Conservation (phyloP, 2,329 filamentous ascomycete genomes). For the Hypoxylon sp. region DNA sequence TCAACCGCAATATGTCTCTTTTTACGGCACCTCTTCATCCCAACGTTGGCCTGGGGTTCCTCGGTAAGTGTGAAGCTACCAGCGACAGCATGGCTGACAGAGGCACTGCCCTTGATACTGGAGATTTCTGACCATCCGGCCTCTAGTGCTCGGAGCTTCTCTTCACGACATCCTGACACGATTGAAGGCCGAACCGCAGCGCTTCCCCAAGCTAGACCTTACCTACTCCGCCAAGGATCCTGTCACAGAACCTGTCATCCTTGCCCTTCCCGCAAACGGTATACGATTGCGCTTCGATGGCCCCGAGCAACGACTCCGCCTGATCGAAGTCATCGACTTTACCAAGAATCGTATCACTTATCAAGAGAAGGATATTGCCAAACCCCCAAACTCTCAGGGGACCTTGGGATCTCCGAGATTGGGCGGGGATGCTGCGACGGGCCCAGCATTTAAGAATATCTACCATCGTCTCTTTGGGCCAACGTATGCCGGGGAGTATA, state of each 20-base stretch:
- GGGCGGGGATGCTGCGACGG: slow-evolving; percentile 59
- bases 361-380: slow-evolving; percentile 75
- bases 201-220: slow-evolving; percentile 86
- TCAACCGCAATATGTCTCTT: slow-evolving; percentile 50
- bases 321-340: slow-evolving; percentile 94
- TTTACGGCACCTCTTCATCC: slow-evolving; percentile 55
- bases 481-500: slow-evolving; percentile 93
- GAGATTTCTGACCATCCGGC: slow-evolving; percentile 30
- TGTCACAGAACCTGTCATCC: slow-evolving; percentile 79
- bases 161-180: slow-evolving; percentile 90
- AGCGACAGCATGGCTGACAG: neutral
- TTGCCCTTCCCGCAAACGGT: slow-evolving; percentile 87
- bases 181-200: slow-evolving; percentile 87
- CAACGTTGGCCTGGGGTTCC: slow-evolving; percentile 53
- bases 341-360: slow-evolving; percentile 87
- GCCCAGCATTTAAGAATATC: slow-evolving; percentile 88
- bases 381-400: slow-evolving; percentile 64
- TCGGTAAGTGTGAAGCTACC: slow-evolving; percentile 47
- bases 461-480: slow-evolving; percentile 95
- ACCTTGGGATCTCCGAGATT: slow-evolving; percentile 49
- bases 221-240: slow-evolving; percentile 83
- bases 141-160: slow-evolving; percentile 87
- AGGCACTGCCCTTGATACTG: neutral
- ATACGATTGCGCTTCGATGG: slow-evolving; percentile 94
- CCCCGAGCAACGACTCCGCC: slow-evolving; percentile 87